phyloP scores from a whole-genome alignment of 441 rosid species.

The Cnidoscolus chayamansa region DNA sequence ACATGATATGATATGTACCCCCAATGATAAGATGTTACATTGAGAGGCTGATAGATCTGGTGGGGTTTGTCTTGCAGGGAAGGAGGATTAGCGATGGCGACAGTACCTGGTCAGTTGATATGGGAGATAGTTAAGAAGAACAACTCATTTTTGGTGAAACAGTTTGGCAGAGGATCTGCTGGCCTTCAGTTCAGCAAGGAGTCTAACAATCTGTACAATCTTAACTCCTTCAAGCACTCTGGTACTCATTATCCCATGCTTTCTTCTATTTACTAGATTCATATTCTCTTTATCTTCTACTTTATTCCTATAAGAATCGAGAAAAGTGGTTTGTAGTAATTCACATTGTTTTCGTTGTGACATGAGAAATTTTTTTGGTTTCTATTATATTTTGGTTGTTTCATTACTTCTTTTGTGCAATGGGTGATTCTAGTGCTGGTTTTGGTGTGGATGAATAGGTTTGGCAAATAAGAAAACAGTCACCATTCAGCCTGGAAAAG shows the following conservation, averaged over 20 bases:
- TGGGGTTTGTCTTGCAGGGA: too few relatives aligned
- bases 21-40: too few relatives aligned
- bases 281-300: background rate
- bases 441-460: constrained; percentile 29
- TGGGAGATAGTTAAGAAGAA: constrained; percentile 47
- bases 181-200: constrained; percentile 11
- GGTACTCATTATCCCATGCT: background rate
- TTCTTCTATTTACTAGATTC: background rate
- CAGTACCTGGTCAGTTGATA: constrained; percentile 40
- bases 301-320: too few relatives aligned
- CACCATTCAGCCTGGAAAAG: constrained; percentile 63
- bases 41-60: too few relatives aligned
- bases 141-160: constrained; percentile 36
- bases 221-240: constrained; percentile 9
- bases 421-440: too few relatives aligned
- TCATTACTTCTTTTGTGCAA: too few relatives aligned
- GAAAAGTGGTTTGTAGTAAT: too few relatives aligned
- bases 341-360: too few relatives aligned
- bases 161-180: constrained; percentile 26
- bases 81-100: constrained; percentile 25
- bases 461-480: constrained; percentile 78
- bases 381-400: too few relatives aligned
- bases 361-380: too few relatives aligned
- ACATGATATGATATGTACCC: too few relatives aligned
- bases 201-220: background rate